These are phyloP conservation scores for Ceratocystis huliohia DNA, from an alignment of 2,329 filamentous ascomycete genomes.

Conservation along the genomic window DNA sequence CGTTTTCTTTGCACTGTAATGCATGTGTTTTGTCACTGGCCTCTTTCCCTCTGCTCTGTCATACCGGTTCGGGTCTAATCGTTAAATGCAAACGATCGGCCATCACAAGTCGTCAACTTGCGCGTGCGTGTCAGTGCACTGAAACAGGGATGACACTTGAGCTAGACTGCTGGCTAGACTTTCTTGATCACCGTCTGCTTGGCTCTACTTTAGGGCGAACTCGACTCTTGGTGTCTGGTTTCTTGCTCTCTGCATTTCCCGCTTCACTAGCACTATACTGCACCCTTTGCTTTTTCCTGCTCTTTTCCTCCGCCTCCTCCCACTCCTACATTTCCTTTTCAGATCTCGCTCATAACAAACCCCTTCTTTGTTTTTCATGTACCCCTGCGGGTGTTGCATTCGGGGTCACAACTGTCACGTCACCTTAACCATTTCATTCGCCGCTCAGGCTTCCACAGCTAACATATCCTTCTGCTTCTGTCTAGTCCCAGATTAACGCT, in stretches of 20 bases:
- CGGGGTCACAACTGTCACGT: constrained; percentile 9
- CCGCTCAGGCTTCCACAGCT: not conserved
- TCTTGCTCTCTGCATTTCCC: not conserved
- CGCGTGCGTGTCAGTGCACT: constrained; percentile 5
- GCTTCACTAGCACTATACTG: not conserved
- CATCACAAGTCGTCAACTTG: not conserved
- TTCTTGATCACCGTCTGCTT: not conserved
- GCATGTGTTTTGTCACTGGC: not conserved
- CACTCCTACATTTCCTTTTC: constrained; percentile 1
- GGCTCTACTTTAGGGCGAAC: not conserved
- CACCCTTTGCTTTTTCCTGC: not conserved
- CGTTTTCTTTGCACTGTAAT: not conserved
- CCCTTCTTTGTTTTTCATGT: not conserved
- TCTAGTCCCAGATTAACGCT: not conserved
- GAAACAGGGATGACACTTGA: constrained; percentile 1
- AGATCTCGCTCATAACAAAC: not conserved
- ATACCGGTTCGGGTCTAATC: not conserved
- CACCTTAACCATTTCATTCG: not conserved
- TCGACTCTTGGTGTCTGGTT: not conserved
- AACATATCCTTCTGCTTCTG: not conserved
- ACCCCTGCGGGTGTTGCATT: constrained; percentile 2
- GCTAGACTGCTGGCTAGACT: not conserved
- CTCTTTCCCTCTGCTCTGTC: not conserved
- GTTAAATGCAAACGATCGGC: not conserved
- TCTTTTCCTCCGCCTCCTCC: not conserved